These are phyloP conservation scores for Pythium insidiosum DNA, from an alignment of 352 stramenopile species.

Conservation along the genomic window DNA sequence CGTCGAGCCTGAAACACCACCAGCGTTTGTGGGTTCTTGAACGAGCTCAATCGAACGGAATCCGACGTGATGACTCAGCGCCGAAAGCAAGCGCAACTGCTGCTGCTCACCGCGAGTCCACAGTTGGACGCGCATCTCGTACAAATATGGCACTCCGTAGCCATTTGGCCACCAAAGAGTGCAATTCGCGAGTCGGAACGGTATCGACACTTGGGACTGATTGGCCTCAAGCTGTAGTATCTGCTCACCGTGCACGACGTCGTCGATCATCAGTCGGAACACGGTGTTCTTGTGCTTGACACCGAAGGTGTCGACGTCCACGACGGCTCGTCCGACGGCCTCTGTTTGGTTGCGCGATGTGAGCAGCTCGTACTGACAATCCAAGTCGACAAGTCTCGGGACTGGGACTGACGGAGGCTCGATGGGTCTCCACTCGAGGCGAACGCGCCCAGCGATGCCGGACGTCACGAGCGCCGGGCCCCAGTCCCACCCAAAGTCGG, in stretches of 20 bases:
- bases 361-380: conserved; percentile 41
- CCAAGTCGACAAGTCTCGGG: conserved; percentile 14
- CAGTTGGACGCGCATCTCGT: conserved; percentile 36
- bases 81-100: neutral
- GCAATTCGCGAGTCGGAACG: conserved; percentile 14
- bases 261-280: conserved; percentile 41
- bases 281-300: conserved; percentile 14
- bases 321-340: conserved; percentile 29
- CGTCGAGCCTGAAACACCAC: conserved; percentile 32
- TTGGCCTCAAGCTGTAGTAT: neutral
- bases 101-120: neutral
- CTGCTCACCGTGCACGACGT: conserved; percentile 9
- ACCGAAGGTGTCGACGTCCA: conserved; percentile 22
- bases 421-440: conserved; percentile 25
- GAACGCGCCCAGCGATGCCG: conserved; percentile 48
- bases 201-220: neutral
- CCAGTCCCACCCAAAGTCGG: conserved; percentile 87
- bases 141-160: conserved; percentile 55
- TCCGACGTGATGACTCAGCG: conserved; percentile 31
- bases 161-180: conserved; percentile 68
- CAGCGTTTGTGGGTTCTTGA: conserved; percentile 38
- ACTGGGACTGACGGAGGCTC: conserved; percentile 12
- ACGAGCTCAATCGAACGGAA: conserved; percentile 56
- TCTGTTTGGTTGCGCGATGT: conserved; percentile 20
- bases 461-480: conserved; percentile 60